Percentiles rank a stretch among this genome's conserved stretches.
phyloP scores from a whole-genome alignment of 1,139 yeast genomes.

The Candida sp. region DNA sequence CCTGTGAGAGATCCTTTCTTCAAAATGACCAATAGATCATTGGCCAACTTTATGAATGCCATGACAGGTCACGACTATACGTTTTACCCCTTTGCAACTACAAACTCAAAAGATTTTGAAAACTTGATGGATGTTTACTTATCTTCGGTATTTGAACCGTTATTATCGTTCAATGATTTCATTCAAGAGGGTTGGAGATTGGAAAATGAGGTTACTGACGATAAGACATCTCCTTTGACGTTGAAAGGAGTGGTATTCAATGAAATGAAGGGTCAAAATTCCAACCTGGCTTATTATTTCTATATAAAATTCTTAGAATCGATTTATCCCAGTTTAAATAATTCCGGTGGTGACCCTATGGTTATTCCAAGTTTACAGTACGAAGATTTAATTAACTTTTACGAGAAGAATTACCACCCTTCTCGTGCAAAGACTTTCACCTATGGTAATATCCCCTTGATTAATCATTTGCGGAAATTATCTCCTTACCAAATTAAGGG shows the following conservation, averaged over 20 bases:
- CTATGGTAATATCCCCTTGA: conserved; percentile 75
- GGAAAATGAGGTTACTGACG: conserved; percentile 64
- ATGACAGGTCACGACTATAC: conserved; percentile 98
- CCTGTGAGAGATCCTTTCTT: conserved; percentile 98
- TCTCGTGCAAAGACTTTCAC: conserved; percentile 86
- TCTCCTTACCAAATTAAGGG: conserved; percentile 57
- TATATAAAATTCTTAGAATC: conserved; percentile 83
- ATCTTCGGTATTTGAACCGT: conserved; percentile 83
- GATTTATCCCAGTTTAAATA: conserved; percentile 80
- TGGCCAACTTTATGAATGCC: conserved; percentile 97
- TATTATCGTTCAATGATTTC: conserved; percentile 76
- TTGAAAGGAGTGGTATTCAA: conserved; percentile 97
- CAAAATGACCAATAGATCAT: conserved; percentile 85
- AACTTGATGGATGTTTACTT: conserved; percentile 87
- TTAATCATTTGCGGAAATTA: conserved; percentile 58
- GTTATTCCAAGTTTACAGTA: conserved; percentile 71
- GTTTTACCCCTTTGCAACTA: conserved; percentile 94
- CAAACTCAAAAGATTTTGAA: conserved; percentile 75
- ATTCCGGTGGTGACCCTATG: conserved; percentile 94
- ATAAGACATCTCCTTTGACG: conserved; percentile 55
- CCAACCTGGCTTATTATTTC: conserved; percentile 81
- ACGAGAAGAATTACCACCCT: conserved; percentile 76
- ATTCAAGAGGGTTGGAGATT: conserved; percentile 98
- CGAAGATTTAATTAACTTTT: conserved; percentile 76
- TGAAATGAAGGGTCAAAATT: conserved; percentile 98